phyloP scores from a whole-genome alignment of 345 rosid genomes.

The Brassica rapa region DNA sequence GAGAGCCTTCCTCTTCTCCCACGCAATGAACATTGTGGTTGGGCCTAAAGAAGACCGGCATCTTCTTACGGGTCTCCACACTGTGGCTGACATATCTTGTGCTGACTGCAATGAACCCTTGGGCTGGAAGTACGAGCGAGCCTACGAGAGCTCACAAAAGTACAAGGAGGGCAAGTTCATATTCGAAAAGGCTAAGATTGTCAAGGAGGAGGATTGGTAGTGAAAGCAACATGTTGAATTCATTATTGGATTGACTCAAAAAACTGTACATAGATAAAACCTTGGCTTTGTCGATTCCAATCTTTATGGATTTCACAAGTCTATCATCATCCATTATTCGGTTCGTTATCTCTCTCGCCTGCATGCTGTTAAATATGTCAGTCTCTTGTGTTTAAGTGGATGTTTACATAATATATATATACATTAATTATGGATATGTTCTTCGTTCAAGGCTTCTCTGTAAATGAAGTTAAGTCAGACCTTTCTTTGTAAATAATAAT shows the following conservation, averaged over 20 bases:
- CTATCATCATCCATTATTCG: slow-evolving; percentile 20
- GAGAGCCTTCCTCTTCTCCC: slow-evolving; percentile 85
- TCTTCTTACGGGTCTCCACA: slow-evolving; percentile 81
- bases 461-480: background rate
- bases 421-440: background rate
- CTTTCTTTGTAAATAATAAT: background rate
- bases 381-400: background rate
- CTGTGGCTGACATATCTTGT: slow-evolving; percentile 76
- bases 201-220: slow-evolving; percentile 75
- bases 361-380: background rate
- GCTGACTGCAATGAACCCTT: slow-evolving; percentile 68
- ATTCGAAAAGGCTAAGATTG: slow-evolving; percentile 78
- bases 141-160: slow-evolving; percentile 67
- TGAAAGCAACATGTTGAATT: slow-evolving; percentile 13
- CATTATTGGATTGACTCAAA: slow-evolving; percentile 33
- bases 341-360: slow-evolving; percentile 3
- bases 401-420: background rate
- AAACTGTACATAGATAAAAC: slow-evolving; percentile 31
- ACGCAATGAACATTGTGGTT: slow-evolving; percentile 67
- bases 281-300: slow-evolving; percentile 23
- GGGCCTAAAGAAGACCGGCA: slow-evolving; percentile 79
- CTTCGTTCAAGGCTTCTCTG: background rate
- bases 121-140: slow-evolving; percentile 91
- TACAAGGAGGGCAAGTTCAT: slow-evolving; percentile 92
- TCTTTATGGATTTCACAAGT: slow-evolving; percentile 33